phyloP scores from a whole-genome alignment of 1,139 yeast genomes.

The Pichia norvegensis region DNA sequence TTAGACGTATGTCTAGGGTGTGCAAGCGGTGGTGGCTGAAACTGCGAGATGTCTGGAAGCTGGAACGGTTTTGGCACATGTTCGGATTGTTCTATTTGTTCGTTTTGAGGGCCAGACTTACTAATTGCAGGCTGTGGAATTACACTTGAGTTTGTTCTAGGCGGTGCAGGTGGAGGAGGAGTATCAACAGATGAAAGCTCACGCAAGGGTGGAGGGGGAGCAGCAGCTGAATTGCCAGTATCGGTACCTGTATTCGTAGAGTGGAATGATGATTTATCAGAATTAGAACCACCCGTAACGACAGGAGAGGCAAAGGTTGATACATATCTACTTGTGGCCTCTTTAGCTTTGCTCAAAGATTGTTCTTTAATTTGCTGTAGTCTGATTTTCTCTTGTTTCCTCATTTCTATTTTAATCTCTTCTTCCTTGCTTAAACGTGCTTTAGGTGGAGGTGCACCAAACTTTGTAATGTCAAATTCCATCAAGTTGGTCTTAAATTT shows the following conservation, averaged over 20 bases:
- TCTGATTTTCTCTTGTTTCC: conserved; percentile 20
- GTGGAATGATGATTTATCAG: conserved; percentile 2
- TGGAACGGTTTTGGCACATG: conserved; percentile 16
- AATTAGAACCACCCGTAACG: not conserved
- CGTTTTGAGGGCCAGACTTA: not conserved
- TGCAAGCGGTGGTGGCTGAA: conserved; percentile 25
- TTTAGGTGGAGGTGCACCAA: conserved; percentile 31
- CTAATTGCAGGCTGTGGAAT: not conserved
- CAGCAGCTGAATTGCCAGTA: not conserved
- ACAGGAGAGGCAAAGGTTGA: not conserved
- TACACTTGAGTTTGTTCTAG: not conserved
- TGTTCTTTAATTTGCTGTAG: conserved; percentile 23
- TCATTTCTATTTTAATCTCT: conserved; percentile 16
- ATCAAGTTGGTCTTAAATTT: conserved; percentile 24
- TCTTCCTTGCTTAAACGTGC: conserved; percentile 23
- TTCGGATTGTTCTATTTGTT: not conserved
- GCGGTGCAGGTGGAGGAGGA: not conserved
- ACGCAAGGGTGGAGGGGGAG: not conserved
- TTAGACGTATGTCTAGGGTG: not conserved
- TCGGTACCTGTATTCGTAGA: conserved; percentile 14
- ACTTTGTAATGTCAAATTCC: conserved; percentile 28
- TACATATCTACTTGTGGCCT: conserved; percentile 3
- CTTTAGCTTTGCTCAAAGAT: conserved; percentile 22
- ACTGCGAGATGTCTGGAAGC: conserved; percentile 22
- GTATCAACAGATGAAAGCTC: not conserved